Evolutionary conservation across 2,329 filamentous ascomycete genomes (phyloP).

Genomic region (Iodosphaeria phyllophila): DNA sequence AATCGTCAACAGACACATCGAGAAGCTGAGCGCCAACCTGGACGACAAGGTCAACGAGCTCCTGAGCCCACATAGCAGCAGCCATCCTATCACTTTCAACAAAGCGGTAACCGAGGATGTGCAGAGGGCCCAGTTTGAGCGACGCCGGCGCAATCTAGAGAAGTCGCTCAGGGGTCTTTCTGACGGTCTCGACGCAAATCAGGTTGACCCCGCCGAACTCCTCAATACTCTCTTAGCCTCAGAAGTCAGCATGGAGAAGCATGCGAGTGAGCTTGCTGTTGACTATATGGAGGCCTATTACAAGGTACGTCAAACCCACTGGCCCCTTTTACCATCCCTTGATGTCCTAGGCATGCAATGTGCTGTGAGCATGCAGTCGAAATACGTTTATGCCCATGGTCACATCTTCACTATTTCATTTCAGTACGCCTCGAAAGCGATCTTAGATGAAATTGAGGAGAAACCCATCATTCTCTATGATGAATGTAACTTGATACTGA

Average conservation of each 20-base stretch:
- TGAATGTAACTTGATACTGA: neutral
- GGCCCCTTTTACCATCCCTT: neutral
- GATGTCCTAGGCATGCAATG: too few species aligned
- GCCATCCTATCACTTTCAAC: constrained; percentile 22
- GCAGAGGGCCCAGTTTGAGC: constrained; percentile 9
- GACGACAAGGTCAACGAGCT: constrained; percentile 10
- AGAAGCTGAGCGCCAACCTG: constrained; percentile 5
- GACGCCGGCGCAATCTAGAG: constrained; percentile 1
- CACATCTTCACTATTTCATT: too few species aligned
- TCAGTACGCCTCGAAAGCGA: too few species aligned
- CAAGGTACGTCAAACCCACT: constrained; percentile 3
- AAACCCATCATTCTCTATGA: constrained; percentile 1
- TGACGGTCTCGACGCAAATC: neutral
- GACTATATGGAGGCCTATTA: constrained; percentile 4
- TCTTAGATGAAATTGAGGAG: too few species aligned
- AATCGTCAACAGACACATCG: too few species aligned
- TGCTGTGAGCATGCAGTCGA: too few species aligned
- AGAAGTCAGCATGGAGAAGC: constrained; percentile 2
- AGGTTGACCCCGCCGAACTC: neutral
- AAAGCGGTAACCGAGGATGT: constrained; percentile 16
- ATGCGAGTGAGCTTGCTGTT: constrained; percentile 1
- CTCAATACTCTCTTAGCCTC: neutral
- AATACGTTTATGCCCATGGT: too few species aligned
- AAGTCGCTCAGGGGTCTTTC: neutral
- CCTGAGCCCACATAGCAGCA: constrained; percentile 8